Base-by-base conservation (phyloP, 2,329 filamentous ascomycete species). In the Talaromyces verruculosus region DNA sequence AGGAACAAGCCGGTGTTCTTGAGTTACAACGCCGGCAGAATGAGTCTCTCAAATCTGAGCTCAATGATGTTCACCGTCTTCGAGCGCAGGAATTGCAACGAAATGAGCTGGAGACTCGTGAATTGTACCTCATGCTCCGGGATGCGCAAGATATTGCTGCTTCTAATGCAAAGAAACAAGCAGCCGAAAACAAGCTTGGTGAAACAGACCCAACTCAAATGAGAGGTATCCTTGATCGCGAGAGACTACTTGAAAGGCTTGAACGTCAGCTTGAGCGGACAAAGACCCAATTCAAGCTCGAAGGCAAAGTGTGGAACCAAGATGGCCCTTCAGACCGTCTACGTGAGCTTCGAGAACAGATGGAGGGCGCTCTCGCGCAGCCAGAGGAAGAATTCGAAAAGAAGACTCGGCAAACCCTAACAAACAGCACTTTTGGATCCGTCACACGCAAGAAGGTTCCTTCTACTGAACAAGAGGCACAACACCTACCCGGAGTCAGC, bases 81-180 rank as follows among this genome's bases (percentile, higher is more conserved):
- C 87, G 94, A 67, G 91, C 91, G 19, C 93, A 96, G 77, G 94
- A 98, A 76, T 85, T 96, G 41, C 95, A 98, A 79, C 87, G 95
- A 62, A 96, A 97, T 74, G 95, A 99, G 79, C 83, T 99, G 35
- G 95, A 99, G 80, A 98, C 94, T 1, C 87, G 95, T 81, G 95
- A 99, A 79, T 82, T 99, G 25, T 99, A 98, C 78, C 89, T 99
- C 65, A 99, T 99, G 95, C 89, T 99, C 69, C 89, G 94, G 68
- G 95, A 99, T 79, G 94, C 95, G 43, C 94, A 98, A 79, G 94
- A 99, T 74, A 92, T 97, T 70, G 94, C 94, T 55, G 93, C 93
- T 28, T 93, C 94, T 3, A 91, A 92, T 72, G 91, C 92, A n/a
- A 84, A 87, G 75, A 88, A 86, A 71, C 77, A 74, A 53, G 57